These are phyloP conservation scores for Fusarium azukiicola DNA, from an alignment of 2,329 filamentous ascomycete genomes.

Conservation along the genomic window DNA sequence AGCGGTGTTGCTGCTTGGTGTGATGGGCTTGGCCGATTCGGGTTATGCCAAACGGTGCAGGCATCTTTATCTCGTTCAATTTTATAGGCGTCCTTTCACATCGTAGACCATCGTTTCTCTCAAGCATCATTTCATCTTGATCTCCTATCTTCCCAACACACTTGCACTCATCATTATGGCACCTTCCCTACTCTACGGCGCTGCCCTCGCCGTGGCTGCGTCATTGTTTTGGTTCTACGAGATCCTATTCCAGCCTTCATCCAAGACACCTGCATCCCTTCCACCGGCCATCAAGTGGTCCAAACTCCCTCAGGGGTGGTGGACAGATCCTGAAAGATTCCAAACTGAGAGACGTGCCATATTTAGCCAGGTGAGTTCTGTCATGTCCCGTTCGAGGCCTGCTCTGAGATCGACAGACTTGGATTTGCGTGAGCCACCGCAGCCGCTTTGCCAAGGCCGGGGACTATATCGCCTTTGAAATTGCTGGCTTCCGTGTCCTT, in stretches of 20 bases:
- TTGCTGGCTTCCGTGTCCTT: constrained; percentile 64
- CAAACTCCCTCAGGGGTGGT: neutral
- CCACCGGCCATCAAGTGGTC: neutral
- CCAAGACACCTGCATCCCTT: neutral
- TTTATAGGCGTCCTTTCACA: neutral
- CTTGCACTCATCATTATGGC: neutral
- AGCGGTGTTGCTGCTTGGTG: neutral
- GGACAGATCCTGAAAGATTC: neutral
- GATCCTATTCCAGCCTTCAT: neutral
- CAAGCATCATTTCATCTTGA: neutral
- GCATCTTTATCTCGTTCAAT: neutral
- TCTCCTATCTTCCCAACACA: neutral
- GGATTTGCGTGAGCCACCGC: constrained; percentile 62
- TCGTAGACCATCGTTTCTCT: neutral
- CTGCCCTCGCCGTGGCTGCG: neutral
- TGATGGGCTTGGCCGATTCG: neutral
- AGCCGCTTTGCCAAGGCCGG: constrained; percentile 60
- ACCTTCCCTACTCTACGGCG: neutral
- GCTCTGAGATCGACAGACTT: constrained; percentile 56
- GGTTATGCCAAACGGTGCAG: neutral
- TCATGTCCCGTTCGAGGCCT: neutral
- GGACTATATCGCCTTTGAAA: constrained; percentile 59
- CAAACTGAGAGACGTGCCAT: neutral
- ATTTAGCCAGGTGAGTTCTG: neutral
- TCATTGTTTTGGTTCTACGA: neutral